These are phyloP conservation scores for Boletus tomentosulus DNA, from an alignment of 768 basidiomycete species.

Conservation along the genomic window DNA sequence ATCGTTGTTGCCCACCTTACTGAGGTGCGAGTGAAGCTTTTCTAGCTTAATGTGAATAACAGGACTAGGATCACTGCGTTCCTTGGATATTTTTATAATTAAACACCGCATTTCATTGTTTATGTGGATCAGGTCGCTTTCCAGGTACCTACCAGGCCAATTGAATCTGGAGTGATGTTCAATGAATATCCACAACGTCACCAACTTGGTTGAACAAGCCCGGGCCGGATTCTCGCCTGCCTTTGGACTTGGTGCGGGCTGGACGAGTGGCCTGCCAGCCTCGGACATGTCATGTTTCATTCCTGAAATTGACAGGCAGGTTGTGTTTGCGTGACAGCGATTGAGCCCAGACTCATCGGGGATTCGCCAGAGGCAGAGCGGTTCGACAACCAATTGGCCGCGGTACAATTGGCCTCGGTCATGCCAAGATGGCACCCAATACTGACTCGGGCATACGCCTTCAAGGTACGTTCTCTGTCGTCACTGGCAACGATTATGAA, in stretches of 20 bases:
- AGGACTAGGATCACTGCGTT: conserved; percentile 4
- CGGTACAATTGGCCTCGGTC: conserved; percentile 2
- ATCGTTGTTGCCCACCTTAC: neutral
- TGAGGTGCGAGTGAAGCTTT: conserved; percentile 5
- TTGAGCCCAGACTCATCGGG: conserved; percentile 15
- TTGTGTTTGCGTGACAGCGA: conserved; percentile 18
- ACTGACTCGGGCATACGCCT: conserved; percentile 4
- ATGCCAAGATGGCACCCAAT: conserved; percentile 3
- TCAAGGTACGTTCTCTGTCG: conserved; percentile 20
- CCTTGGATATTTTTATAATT: conserved; percentile 1
- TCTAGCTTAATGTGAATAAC: conserved; percentile 1
- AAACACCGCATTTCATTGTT: conserved; percentile 3
- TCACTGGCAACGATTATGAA: conserved; percentile 17
- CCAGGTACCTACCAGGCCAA: conserved; percentile 5
- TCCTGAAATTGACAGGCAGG: conserved; percentile 1
- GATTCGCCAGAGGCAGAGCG: conserved; percentile 20
- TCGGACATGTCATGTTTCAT: conserved; percentile 9
- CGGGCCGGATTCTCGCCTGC: conserved; percentile 10
- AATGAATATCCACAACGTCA: neutral
- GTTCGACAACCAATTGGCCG: conserved; percentile 4
- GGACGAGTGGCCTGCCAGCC: neutral
- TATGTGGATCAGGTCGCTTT: conserved; percentile 22
- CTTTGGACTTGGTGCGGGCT: neutral
- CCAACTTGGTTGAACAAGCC: neutral
- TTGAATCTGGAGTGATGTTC: neutral